phyloP scores from a whole-genome alignment of 495 filamentous ascomycete genomes.

The Aspergillus egyptiacus region DNA sequence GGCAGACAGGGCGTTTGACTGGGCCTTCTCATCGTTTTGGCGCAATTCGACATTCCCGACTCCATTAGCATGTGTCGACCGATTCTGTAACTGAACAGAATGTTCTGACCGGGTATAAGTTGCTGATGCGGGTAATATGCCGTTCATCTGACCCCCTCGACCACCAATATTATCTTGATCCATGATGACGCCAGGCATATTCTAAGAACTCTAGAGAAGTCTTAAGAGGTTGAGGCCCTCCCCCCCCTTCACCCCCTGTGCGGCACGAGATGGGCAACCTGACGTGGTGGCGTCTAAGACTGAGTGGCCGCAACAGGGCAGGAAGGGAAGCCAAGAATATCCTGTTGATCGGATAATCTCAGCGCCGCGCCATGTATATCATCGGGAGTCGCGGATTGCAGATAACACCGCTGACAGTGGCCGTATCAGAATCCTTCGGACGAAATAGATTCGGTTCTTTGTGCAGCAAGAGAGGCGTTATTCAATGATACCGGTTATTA shows the following conservation, averaged over 20 bases:
- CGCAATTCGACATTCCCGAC: constrained; percentile 9
- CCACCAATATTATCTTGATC: constrained; percentile 33
- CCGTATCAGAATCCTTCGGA: not conserved
- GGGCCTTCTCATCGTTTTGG: constrained; percentile 10
- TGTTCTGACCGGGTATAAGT: constrained; percentile 15
- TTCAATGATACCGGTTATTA: not conserved
- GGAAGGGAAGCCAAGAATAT: constrained; percentile 25
- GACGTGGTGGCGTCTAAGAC: constrained; percentile 14
- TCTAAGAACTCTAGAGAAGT: constrained; percentile 18
- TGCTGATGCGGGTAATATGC: constrained; percentile 12
- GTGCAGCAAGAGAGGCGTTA: not conserved
- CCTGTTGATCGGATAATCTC: constrained; percentile 8
- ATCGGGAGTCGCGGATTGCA: not conserved
- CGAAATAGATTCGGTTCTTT: not conserved
- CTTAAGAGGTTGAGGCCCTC: constrained; percentile 18
- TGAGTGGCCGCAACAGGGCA: constrained; percentile 22
- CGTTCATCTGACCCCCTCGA: constrained; percentile 26
- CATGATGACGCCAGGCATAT: constrained; percentile 46
- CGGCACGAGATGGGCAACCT: constrained; percentile 24
- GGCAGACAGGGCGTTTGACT: constrained; percentile 1
- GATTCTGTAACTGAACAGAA: constrained; percentile 21
- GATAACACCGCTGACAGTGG: not conserved
- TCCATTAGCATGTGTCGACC: constrained; percentile 30
- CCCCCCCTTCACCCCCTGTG: constrained; percentile 31
- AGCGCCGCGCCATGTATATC: constrained; percentile 29